phyloP scores from a whole-genome alignment of 148 eudicot genomes.

The Vaccinium macrocarpon region DNA sequence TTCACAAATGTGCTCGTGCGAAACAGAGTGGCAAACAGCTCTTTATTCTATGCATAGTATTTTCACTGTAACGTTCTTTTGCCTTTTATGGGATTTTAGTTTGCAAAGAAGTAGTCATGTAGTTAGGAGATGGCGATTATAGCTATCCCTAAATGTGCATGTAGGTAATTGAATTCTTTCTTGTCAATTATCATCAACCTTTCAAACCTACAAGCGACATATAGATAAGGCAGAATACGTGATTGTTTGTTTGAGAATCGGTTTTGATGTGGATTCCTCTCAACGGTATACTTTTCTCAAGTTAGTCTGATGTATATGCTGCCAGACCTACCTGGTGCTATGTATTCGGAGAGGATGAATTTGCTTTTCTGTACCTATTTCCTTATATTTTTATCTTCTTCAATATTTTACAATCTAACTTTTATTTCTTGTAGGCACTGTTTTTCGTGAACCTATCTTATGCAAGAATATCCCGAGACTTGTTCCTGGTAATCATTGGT shows the following conservation, averaged over 20 bases:
- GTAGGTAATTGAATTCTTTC: not conserved
- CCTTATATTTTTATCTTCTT: conserved; percentile 2
- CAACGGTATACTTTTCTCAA: not conserved
- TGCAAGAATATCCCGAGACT: conserved; percentile 70
- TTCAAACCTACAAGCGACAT: not conserved
- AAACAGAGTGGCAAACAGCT: not conserved
- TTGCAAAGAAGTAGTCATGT: not conserved
- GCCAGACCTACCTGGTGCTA: not conserved
- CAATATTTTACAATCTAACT: not conserved
- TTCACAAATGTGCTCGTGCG: not conserved
- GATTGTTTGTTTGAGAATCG: not conserved
- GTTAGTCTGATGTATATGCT: not conserved
- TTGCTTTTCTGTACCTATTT: not conserved
- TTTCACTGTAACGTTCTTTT: no score
- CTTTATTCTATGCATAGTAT: not conserved
- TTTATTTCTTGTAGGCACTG: conserved; percentile 44
- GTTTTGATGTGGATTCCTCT: not conserved
- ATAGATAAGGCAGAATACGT: not conserved
- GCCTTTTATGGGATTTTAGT: not conserved
- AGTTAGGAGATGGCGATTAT: not conserved
- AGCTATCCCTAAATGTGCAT: not conserved
- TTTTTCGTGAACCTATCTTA: conserved; percentile 73
- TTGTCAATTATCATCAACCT: not conserved
- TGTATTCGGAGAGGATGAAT: not conserved
- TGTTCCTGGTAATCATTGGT: conserved; percentile 48